phyloP scores from a whole-genome alignment of 139 green algal genomes.

The Microglena sp. region DNA sequence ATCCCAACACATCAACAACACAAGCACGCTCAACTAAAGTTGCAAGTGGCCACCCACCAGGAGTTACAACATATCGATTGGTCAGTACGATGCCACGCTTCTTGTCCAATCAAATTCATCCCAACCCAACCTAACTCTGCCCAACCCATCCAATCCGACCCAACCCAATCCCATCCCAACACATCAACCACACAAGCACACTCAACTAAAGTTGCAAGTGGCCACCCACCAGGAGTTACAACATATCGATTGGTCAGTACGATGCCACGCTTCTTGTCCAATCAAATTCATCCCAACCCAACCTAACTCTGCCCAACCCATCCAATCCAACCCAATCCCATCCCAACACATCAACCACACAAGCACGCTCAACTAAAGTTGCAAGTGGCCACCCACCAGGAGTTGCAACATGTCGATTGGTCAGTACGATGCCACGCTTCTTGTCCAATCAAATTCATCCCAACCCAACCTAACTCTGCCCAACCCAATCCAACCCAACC shows the following conservation, averaged over 20 bases:
- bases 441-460: too few relatives aligned
- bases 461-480: too few relatives aligned
- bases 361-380: background rate
- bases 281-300: background rate
- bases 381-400: conserved; percentile 37
- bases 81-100: conserved; percentile 76
- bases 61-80: conserved; percentile 85
- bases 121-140: background rate
- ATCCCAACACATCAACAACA: background rate
- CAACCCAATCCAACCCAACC: too few relatives aligned
- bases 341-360: background rate
- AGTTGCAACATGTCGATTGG: conserved; percentile 85
- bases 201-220: too few relatives aligned
- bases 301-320: background rate
- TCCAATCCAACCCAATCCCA: too few relatives aligned
- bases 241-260: background rate
- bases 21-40: background rate
- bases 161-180: background rate
- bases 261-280: background rate
- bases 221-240: background rate
- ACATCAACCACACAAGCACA: background rate
- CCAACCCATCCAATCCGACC: too few relatives aligned
- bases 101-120: too few relatives aligned
- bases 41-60: conserved; percentile 29
- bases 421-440: conserved; percentile 72